These are phyloP conservation scores for Nitzschia sp. DNA, from an alignment of 108 stramenopile species.

Conservation along the genomic window DNA sequence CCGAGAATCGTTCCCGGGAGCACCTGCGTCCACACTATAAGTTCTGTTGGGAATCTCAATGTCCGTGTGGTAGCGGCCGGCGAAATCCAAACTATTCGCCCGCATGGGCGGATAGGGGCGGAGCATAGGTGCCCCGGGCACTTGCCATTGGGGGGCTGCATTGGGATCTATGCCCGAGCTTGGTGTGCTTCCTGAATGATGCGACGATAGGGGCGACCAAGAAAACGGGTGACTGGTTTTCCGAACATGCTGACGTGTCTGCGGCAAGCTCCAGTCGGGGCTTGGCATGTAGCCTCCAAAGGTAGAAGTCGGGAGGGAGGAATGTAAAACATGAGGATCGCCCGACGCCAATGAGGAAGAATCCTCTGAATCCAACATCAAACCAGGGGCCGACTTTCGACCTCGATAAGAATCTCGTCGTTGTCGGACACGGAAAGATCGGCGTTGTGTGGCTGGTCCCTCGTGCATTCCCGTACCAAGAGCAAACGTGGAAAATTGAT, in stretches of 20 bases:
- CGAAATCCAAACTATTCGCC: constrained; percentile 1
- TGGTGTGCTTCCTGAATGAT: neutral
- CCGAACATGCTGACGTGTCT: neutral
- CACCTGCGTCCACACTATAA: too few relatives aligned
- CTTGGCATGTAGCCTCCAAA: constrained; percentile 9
- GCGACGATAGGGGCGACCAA: neutral
- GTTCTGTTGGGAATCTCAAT: too few relatives aligned
- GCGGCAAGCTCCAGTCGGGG: neutral
- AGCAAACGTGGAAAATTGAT: constrained; percentile 29
- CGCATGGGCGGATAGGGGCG: neutral
- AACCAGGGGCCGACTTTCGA: neutral
- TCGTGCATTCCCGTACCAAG: constrained; percentile 11
- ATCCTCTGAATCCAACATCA: constrained; percentile 18
- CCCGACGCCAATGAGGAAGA: constrained; percentile 19
- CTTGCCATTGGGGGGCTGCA: too few relatives aligned
- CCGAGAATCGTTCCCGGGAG: too few relatives aligned
- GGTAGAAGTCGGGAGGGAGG: neutral
- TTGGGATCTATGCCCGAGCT: neutral
- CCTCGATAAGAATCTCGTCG: constrained; percentile 1
- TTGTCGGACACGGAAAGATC: neutral
- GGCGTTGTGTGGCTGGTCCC: constrained; percentile 3
- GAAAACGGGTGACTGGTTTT: neutral
- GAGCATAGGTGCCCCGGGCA: too few relatives aligned
- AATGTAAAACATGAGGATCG: neutral
- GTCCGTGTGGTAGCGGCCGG: neutral